These are phyloP conservation scores for Aspergillus affinis DNA, from an alignment of 495 filamentous ascomycete species.

Conservation along the genomic window DNA sequence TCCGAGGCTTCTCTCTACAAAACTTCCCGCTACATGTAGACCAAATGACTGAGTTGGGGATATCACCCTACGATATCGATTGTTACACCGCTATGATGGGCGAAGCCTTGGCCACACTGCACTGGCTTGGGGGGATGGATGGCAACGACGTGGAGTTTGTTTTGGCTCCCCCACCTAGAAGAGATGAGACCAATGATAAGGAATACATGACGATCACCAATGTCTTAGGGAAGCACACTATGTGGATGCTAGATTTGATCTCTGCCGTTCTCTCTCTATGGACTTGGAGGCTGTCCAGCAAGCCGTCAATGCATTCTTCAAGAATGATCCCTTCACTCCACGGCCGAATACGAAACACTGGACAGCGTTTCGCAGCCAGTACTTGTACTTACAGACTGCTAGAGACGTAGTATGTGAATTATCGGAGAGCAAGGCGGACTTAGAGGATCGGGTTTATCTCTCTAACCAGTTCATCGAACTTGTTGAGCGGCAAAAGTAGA, in stretches of 20 bases:
- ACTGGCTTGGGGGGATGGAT: conserved; percentile 45
- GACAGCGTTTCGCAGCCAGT: conserved; percentile 28
- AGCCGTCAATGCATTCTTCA: conserved; percentile 33
- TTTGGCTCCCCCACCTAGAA: conserved; percentile 24
- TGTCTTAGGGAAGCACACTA: conserved; percentile 15
- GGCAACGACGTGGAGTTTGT: conserved; percentile 54
- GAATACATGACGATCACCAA: conserved; percentile 1
- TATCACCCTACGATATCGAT: conserved; percentile 19
- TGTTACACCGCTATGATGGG: conserved; percentile 39
- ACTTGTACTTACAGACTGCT: conserved; percentile 8
- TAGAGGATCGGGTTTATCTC: too few relatives aligned
- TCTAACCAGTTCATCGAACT: too few relatives aligned
- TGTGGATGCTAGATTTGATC: conserved; percentile 53
- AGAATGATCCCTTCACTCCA: conserved; percentile 46
- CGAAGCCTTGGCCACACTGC: conserved; percentile 43
- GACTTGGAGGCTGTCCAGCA: conserved; percentile 30
- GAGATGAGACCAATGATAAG: background rate
- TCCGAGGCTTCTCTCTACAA: conserved; percentile 35
- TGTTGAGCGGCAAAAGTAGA: too few relatives aligned
- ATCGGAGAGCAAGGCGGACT: too few relatives aligned
- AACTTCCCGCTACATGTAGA: conserved; percentile 52
- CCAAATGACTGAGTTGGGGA: conserved; percentile 42
- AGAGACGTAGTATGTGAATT: too few relatives aligned
- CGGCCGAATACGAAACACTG: conserved; percentile 32
- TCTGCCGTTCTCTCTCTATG: conserved; percentile 33